phyloP scores from a whole-genome alignment of 75 land plant species.

The Selaginella moellendorffii region DNA sequence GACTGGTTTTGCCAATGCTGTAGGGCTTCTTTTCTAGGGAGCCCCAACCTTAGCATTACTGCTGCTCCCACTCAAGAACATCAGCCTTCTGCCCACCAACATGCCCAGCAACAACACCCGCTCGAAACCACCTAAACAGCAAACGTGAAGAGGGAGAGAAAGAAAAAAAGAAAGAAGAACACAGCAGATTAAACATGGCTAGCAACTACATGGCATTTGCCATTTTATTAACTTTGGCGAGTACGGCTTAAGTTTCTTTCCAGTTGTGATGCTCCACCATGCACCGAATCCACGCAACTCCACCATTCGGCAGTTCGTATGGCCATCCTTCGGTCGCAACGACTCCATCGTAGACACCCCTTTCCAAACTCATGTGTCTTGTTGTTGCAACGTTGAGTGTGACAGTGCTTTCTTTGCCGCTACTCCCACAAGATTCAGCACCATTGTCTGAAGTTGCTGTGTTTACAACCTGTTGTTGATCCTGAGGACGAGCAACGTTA shows the following conservation, averaged over 20 bases:
- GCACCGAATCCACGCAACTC: background rate
- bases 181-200: too few relatives aligned
- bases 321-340: background rate
- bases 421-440: background rate
- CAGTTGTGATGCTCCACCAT: background rate
- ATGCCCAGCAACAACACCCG: too few relatives aligned
- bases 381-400: background rate
- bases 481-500: too few relatives aligned
- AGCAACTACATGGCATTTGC: too few relatives aligned
- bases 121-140: too few relatives aligned
- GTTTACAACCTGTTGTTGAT: background rate
- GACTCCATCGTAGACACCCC: background rate
- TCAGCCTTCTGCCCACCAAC: background rate
- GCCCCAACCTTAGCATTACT: background rate
- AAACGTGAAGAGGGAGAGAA: too few relatives aligned
- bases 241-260: too few relatives aligned
- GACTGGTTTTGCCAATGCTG: constrained; percentile 61
- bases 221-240: too few relatives aligned
- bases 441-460: background rate
- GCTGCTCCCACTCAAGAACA: background rate
- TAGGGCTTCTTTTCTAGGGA: background rate
- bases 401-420: background rate
- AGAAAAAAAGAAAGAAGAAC: too few relatives aligned
- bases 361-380: background rate
- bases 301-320: background rate